Base-by-base conservation (phyloP, 768 basidiomycete genomes). In the Lanmaoa pseudosensibilis region DNA sequence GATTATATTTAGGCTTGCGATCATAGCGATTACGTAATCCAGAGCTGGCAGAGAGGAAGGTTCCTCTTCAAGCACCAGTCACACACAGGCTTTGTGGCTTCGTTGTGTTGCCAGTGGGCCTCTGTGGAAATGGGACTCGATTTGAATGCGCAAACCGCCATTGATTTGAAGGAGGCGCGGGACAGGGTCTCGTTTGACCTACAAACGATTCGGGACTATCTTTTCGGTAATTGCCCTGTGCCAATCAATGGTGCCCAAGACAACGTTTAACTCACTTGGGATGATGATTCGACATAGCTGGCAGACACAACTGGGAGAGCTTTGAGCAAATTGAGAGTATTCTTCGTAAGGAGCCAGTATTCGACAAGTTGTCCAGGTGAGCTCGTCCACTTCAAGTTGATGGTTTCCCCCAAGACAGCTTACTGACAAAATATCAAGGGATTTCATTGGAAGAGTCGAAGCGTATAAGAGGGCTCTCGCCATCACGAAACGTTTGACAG, bases 331-430 rank as follows among this genome's bases (percentile, higher is more conserved):
- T 89, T 1, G 73, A 81, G 12, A 55, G 66, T 1, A 59, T 84
- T 11, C 64, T 90, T 46, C 71, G 79, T 36, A 71, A 72, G 9
- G 88, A 90, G 53, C 78, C 82, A 0, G 67, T 77, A 15, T 88
- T 89, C 51, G 80, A 86, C 66, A 87, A 86, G 65, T 74, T 79
- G 1, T 63, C 73, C 32, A 80, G 80, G 87, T 86, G 53, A 51
- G 63, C 50, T 23, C 33, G 16, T 4, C 15, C 9, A 23, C 27
- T 38, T 32, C 12, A 36, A n/a, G n/a, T n/a, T 5, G 15, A 19
- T 5, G 10, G n/a, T 12, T 27, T n/a, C 10, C 11, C 1, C 15
- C 37, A 16, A 5, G n/a, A 38, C 34, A 25, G 36, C 19, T 52
- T 23, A 46, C 23, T 21, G 23, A 23, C 50, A 43, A 30, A n/a